Percentiles rank a stretch among this genome's conserved stretches.
phyloP scores from a whole-genome alignment of 805 yeast species.

The Cyberlindnera japonica region DNA sequence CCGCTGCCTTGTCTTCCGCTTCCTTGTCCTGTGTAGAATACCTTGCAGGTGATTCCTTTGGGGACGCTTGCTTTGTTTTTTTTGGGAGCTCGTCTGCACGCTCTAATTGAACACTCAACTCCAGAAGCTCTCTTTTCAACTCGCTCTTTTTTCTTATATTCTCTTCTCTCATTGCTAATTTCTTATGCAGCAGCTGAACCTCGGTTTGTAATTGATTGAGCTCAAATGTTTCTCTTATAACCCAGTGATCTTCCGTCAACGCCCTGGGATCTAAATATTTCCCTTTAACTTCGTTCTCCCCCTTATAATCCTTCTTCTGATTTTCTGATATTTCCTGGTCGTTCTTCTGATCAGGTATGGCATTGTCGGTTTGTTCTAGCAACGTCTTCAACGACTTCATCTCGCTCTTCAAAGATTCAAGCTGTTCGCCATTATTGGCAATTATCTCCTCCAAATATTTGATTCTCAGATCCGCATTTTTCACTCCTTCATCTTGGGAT shows the following conservation, averaged over 20 bases:
- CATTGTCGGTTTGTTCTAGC: slow-evolving; percentile 2
- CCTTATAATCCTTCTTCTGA: neutral
- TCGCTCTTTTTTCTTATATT: slow-evolving; percentile 33
- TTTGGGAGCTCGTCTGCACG: slow-evolving; percentile 13
- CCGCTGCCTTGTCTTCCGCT: neutral
- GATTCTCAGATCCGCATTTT: slow-evolving; percentile 11
- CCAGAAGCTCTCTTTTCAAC: slow-evolving; percentile 23
- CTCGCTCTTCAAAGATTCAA: slow-evolving; percentile 21
- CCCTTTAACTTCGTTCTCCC: neutral
- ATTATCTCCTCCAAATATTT: slow-evolving; percentile 9
- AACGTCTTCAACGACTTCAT: slow-evolving; percentile 21
- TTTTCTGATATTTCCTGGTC: neutral
- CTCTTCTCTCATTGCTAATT: slow-evolving; percentile 32
- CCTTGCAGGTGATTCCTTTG: no score
- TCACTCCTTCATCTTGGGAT: neutral
- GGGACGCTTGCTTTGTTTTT: no score
- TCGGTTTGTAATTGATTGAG: slow-evolving; percentile 32
- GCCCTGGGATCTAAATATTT: neutral
- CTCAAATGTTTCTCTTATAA: slow-evolving; percentile 33
- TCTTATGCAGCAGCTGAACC: slow-evolving; percentile 31
- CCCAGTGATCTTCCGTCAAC: slow-evolving; percentile 31
- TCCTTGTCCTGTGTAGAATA: neutral
- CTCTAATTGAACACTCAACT: slow-evolving; percentile 15
- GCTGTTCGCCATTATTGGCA: slow-evolving; percentile 12
- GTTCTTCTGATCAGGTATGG: neutral